Evolutionary conservation across 2,329 filamentous ascomycete genomes (phyloP).

Genomic region (Cordyceps cicadae): DNA sequence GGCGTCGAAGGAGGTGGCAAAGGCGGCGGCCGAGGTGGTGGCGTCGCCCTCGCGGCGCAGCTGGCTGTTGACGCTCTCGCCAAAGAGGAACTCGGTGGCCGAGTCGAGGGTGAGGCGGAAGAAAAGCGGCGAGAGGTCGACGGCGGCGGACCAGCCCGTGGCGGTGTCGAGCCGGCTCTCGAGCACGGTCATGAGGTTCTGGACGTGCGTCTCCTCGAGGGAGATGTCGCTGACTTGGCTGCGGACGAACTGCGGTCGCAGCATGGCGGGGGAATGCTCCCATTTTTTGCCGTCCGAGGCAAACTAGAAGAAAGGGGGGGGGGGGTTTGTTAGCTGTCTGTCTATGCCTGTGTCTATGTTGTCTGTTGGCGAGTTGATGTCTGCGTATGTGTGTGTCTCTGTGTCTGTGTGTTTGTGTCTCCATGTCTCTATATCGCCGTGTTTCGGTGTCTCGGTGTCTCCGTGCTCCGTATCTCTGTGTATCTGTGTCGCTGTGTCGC

Average conservation of each 20-base stretch:
- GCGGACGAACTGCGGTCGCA: constrained; percentile 32
- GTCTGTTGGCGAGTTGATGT: too few relatives aligned
- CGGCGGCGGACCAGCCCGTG: constrained; percentile 22
- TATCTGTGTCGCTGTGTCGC: too few relatives aligned
- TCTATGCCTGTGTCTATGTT: too few relatives aligned
- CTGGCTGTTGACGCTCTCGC: constrained; percentile 41
- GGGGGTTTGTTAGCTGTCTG: neutral
- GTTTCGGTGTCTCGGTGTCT: too few relatives aligned
- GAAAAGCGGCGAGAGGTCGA: constrained; percentile 39
- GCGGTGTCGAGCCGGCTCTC: constrained; percentile 21
- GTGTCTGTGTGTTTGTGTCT: too few relatives aligned
- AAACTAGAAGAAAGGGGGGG: constrained; percentile 17
- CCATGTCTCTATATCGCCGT: too few relatives aligned
- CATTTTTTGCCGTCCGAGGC: constrained; percentile 28
- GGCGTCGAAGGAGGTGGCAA: constrained; percentile 25
- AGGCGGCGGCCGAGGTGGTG: constrained; percentile 17
- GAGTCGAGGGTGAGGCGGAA: constrained; percentile 42
- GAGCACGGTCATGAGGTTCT: constrained; percentile 22
- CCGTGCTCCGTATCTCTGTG: too few relatives aligned
- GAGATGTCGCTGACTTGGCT: constrained; percentile 37
- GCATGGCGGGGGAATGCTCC: constrained; percentile 29
- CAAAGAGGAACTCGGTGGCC: constrained; percentile 52
- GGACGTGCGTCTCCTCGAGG: constrained; percentile 31
- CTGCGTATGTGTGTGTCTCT: too few relatives aligned
- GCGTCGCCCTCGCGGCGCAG: constrained; percentile 11